Conservation (phyloP, 768 basidiomycete genomes). For the Mycena filopes region DNA sequence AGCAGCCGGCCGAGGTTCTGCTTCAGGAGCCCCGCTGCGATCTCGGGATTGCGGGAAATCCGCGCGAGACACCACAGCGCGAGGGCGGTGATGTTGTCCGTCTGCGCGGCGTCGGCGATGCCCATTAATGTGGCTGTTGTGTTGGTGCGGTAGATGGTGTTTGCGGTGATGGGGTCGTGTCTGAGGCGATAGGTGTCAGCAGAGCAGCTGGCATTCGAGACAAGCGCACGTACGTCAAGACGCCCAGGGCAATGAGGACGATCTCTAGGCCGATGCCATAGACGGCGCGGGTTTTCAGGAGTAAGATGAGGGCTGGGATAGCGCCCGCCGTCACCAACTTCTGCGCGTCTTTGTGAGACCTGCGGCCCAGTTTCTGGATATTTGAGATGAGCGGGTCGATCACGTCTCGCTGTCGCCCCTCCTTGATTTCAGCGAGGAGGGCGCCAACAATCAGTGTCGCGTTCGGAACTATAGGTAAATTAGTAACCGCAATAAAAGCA, state of each 20-base stretch:
- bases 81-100: constrained; percentile 33
- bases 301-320: constrained; percentile 35
- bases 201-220: not conserved
- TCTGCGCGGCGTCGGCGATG: constrained; percentile 34
- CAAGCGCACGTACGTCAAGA: constrained; percentile 33
- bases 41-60: constrained; percentile 36
- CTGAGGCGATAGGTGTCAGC: not conserved
- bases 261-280: constrained; percentile 34
- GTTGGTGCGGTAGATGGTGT: constrained; percentile 39
- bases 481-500: not conserved
- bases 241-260: constrained; percentile 36
- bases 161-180: constrained; percentile 38
- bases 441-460: constrained; percentile 38
- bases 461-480: constrained; percentile 18
- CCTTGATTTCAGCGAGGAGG: constrained; percentile 36
- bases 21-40: constrained; percentile 38
- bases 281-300: constrained; percentile 39
- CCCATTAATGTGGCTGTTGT: constrained; percentile 36
- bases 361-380: constrained; percentile 31
- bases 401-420: constrained; percentile 29
- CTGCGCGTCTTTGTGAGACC: constrained; percentile 38
- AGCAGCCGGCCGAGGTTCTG: constrained; percentile 28
- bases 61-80: constrained; percentile 39
- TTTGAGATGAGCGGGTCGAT: constrained; percentile 36
- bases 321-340: constrained; percentile 39